Base-by-base conservation (phyloP, 2,329 filamentous ascomycete species). In the Lecanicillium sp. region DNA sequence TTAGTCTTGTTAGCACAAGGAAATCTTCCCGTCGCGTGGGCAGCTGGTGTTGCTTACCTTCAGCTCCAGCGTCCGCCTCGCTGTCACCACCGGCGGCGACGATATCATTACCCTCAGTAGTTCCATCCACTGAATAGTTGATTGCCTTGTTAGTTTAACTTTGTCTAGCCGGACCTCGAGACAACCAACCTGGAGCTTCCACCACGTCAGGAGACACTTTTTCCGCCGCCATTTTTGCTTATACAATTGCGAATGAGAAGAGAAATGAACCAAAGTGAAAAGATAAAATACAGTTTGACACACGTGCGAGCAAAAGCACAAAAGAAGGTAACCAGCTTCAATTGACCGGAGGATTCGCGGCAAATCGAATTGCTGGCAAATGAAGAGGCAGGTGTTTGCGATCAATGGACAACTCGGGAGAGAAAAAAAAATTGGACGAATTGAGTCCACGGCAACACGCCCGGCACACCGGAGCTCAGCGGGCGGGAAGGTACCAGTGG, bases 61-160 rank as follows among this genome's bases (percentile, higher is more conserved):
- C 62, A 20, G 50, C 52, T 37, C 49, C 59, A 37, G 49, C 46
- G 28, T 59, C 55, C 17, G 45, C 43, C 36, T 54, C 55, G 13
- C 40, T 45, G 36, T 56, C 52, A 29, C 50, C 49, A 36, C 52
- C 46, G 25, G 49, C 46, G 38, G 47, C 44, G 12, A 36, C 44
- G 35, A 46, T 45, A 43, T 52, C 51, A 33, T 52, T 50, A 37
- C 42, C 37, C 40, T 55, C 53, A 41, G 52, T 47, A 38, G 45
- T 40, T 42, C 44, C 44, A 43, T 48, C 43, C 37, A 43, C 50
- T 52, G 18, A 38, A 22, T 39, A 43, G 36, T 22, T 28, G 16
- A 18, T 4, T 17, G 8, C 16, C 5, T n/a, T 15, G n/a, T 14
- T 33, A 9, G 27, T 20, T n/a, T 14, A 29, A 13, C 4, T 5